Base-by-base conservation (phyloP, 495 filamentous ascomycete genomes). In the Penicillium dipodomyicola region DNA sequence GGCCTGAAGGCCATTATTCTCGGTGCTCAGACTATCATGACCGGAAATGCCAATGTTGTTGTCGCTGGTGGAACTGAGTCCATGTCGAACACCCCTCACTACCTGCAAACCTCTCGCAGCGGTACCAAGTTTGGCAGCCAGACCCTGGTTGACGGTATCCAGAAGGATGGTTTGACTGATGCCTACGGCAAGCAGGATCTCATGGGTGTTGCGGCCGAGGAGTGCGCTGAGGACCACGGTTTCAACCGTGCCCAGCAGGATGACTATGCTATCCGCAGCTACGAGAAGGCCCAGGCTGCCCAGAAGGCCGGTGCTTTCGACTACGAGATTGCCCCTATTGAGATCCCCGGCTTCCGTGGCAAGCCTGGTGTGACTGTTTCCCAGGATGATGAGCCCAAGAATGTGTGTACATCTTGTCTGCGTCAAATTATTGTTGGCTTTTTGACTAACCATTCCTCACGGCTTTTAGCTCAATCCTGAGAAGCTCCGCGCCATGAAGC, bases 51-150 rank as follows among this genome's bases (percentile, higher is more conserved):
- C 60, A 85, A 89, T 49, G 83, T 94, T 59, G 85, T 97, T 39
- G 87, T 98, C 15, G 95, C 90, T 41, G 94, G 93, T 63, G 94
- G 94, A 56, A 83, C 92, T 56, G 94, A 98, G 80, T 94, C 90
- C 75, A 98, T 98, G 94, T 92, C 90, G 59, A 97, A 97, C 77
- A 81, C 85, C 47, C 95, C 95, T n/a, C 92, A 97, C 77, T 98
- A 98, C 78, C 84, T 96, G 43, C 90, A 91, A 43, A 87, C 78
- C 65, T 77, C 92, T 25, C 89, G 94, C 62, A 84, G 74, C 48
- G 94, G 94, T 47, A 83, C 85, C 68, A 96, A 96, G 77, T 97
- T 90, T 74, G 94, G 94, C 64, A 81, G 96, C 76, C 86, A 89
- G 69, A 83, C 74, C 32, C 77, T 97, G 55, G 81, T 97, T 14